These are phyloP conservation scores for Stachybotrys chartarum DNA, from an alignment of 2,329 filamentous ascomycete genomes.

Conservation along the genomic window DNA sequence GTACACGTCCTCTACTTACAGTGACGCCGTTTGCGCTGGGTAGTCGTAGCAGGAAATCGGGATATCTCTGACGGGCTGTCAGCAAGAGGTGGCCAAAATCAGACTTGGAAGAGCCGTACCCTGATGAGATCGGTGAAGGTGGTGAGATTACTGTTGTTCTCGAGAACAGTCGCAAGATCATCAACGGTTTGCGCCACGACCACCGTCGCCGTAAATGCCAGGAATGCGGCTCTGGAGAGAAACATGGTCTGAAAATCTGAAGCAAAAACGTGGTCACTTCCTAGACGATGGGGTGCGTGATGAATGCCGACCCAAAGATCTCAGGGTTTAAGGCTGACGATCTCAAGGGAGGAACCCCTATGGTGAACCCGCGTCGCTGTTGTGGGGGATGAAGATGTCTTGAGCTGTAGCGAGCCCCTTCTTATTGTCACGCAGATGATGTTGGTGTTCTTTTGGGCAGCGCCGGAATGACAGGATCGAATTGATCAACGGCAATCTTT, in stretches of 20 bases:
- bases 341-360: no score
- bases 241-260: not conserved
- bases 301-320: no score
- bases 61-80: slow-evolving; percentile 30
- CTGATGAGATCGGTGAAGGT: slow-evolving; percentile 37
- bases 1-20: slow-evolving; percentile 17
- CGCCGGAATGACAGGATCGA: no score
- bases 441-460: no score
- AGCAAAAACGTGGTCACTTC: not conserved
- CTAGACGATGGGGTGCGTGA: not conserved
- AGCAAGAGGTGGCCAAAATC: not conserved
- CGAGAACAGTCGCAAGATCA: slow-evolving; percentile 30
- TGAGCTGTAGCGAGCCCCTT: no score
- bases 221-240: not conserved
- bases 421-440: no score
- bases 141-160: slow-evolving; percentile 31
- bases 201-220: not conserved
- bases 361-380: no score
- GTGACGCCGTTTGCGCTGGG: slow-evolving; percentile 37
- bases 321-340: no score
- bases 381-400: no score
- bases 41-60: slow-evolving; percentile 35
- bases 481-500: no score
- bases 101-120: slow-evolving; percentile 15
- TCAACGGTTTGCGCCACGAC: slow-evolving; percentile 3